These are phyloP conservation scores for Candida xiaguanensis DNA, from an alignment of 805 yeast genomes.

Conservation along the genomic window DNA sequence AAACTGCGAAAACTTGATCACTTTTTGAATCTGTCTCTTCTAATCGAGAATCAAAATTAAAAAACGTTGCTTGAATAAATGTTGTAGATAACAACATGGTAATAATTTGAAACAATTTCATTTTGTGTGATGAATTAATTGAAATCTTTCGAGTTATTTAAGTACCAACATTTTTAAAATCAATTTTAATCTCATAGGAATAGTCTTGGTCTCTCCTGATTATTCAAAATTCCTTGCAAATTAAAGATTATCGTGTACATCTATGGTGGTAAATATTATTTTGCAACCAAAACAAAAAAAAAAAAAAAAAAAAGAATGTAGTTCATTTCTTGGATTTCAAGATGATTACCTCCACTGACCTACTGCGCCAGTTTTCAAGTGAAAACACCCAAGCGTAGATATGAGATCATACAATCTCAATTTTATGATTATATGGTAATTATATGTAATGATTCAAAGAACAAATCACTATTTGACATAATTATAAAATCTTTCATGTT, in stretches of 20 bases:
- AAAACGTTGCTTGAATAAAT: background rate
- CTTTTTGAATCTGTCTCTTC: background rate
- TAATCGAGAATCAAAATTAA: background rate
- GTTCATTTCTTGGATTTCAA: background rate
- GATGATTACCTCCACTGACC: background rate
- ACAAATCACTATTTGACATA: no score
- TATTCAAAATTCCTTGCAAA: background rate
- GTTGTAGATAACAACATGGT: background rate
- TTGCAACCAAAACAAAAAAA: conserved; percentile 3
- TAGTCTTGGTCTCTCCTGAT: background rate
- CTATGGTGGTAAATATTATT: conserved; percentile 6
- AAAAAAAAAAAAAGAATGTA: no score
- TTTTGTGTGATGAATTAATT: background rate
- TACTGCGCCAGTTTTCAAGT: no score
- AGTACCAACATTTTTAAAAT: background rate
- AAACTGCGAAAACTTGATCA: background rate
- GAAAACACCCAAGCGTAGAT: no score
- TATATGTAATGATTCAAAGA: no score
- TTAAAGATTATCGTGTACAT: no score
- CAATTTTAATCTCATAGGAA: no score
- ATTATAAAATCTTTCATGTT: no score
- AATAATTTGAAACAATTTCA: background rate
- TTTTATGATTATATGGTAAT: no score
- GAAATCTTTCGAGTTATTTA: background rate
- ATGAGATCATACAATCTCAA: no score